Base-by-base conservation (phyloP, 768 basidiomycete species). In the Leucocoprinus leucothites region DNA sequence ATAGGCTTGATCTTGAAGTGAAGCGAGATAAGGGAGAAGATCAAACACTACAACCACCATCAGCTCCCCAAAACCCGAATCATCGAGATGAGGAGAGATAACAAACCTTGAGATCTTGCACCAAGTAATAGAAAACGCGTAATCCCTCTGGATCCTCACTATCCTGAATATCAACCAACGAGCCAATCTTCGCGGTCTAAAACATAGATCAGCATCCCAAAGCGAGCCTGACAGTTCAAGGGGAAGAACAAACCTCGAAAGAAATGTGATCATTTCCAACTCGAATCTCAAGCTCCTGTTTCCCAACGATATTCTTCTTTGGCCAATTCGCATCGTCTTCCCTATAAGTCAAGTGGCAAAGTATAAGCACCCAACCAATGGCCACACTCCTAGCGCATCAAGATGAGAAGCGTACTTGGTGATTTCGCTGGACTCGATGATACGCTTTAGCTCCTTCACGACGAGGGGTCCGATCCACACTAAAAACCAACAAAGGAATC, bases 1-100 rank as follows among this genome's bases (percentile, higher is more conserved):
- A 94, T 98, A 14, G 97, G 97, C 80, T 99, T 98, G 81, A 99
- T 98, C 77, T 98, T 98, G 88, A 99, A 98, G 79, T 99, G 96
- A 35, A 99, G 83, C 2, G 94, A 93, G 68, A 99, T 98, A 58
- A 99, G 82, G 8, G 97, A 98, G 71, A 98, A 97, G 62, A 99
- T 95, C 57, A 98, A 82, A 73, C 95, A 98, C 96, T 99, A 64
- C 5, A n/a, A n/a, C n/a, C n/a, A n/a, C n/a, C n/a, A n/a, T n/a
- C n/a, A n/a, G n/a, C n/a, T n/a, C n/a, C n/a, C n/a, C n/a, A n/a
- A n/a, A n/a, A 48, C 26, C 57, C 41, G 11, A 38, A 26, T n/a
- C 2, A 6, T 13, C 14, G 19, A 24, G 24, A 48, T 13, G 19
- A 11, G 18, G 8, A 47, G 14, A 1, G 3, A 38, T 25, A 9